These are phyloP conservation scores for Xylaria sp. DNA, from an alignment of 2,329 filamentous ascomycete species.

Conservation along the genomic window DNA sequence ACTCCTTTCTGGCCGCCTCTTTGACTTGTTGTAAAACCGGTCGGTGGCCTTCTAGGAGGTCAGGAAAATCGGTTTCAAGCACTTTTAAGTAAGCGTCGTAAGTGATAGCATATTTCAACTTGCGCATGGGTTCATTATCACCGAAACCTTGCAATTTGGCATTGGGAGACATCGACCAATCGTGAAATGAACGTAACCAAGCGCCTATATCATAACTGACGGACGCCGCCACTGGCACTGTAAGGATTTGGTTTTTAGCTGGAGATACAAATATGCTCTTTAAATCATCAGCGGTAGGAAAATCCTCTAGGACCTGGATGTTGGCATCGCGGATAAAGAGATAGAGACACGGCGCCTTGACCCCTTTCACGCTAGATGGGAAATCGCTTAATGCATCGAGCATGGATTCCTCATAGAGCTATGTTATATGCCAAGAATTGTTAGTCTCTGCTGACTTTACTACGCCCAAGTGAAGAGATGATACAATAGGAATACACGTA, in stretches of 20 bases:
- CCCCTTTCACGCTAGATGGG: not conserved
- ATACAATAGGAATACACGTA: not conserved
- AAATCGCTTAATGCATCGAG: constrained; percentile 9
- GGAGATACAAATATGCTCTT: constrained; percentile 49
- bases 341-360: constrained; percentile 41
- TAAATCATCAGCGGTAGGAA: constrained; percentile 50
- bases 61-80: constrained; percentile 49
- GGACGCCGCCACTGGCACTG: constrained; percentile 26
- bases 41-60: constrained; percentile 45
- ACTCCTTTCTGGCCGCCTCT: constrained; percentile 9
- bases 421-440: not conserved
- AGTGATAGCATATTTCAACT: constrained; percentile 54
- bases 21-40: constrained; percentile 48
- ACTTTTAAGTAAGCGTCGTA: constrained; percentile 52
- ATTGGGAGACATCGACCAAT: constrained; percentile 47
- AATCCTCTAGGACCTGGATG: constrained; percentile 54
- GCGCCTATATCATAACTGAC: constrained; percentile 47
- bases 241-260: constrained; percentile 31
- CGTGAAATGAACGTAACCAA: constrained; percentile 54
- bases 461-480: not conserved
- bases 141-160: constrained; percentile 31
- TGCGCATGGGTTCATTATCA: constrained; percentile 51
- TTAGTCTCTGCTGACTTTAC: not conserved
- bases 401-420: constrained; percentile 27
- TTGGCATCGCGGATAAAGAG: constrained; percentile 49